Evolutionary conservation across 2,329 filamentous ascomycete species (phyloP).

Genomic region (Cytospora leucostoma): DNA sequence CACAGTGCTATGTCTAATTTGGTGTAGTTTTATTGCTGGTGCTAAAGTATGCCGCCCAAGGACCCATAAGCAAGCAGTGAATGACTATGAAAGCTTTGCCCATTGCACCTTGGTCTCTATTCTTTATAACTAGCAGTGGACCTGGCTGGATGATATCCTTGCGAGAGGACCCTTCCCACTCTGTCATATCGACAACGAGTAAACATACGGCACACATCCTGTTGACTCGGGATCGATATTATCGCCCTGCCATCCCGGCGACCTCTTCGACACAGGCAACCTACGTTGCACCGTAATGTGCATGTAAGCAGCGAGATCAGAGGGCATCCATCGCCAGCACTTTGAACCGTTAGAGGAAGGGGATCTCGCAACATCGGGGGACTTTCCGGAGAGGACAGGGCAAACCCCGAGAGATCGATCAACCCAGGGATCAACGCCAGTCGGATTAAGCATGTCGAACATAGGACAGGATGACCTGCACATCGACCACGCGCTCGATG

Average conservation of each 20-base stretch:
- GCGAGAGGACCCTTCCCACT: background rate
- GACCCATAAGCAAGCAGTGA: background rate
- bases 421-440: background rate
- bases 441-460: conserved; percentile 11
- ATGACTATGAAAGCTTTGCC: background rate
- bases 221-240: background rate
- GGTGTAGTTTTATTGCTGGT: background rate
- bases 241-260: background rate
- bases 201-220: background rate
- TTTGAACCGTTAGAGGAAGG: background rate
- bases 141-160: background rate
- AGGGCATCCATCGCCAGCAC: background rate
- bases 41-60: background rate
- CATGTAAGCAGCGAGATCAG: background rate
- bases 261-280: background rate
- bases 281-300: background rate
- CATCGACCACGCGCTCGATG: conserved; percentile 31
- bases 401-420: background rate
- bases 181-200: background rate
- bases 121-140: background rate
- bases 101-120: background rate
- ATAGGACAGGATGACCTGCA: conserved; percentile 1
- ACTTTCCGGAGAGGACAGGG: background rate
- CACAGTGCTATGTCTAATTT: background rate
- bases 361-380: background rate